Base-by-base conservation (phyloP, 2,329 filamentous ascomycete genomes). In the Penicillium sp. region DNA sequence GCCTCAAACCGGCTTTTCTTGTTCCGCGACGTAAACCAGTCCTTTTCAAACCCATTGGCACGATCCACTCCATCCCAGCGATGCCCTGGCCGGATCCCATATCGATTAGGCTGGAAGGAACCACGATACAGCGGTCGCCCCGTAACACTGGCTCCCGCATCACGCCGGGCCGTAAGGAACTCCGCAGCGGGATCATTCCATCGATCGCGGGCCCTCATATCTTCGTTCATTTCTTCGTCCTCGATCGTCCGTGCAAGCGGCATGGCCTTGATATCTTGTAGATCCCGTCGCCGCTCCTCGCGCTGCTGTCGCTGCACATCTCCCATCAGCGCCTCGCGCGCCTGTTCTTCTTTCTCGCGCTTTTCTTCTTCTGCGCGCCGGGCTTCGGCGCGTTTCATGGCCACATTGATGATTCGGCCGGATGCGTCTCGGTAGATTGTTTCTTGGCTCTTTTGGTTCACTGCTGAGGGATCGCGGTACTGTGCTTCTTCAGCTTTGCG, bases 61-160 rank as follows among this genome's bases (percentile, higher is more conserved):
- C 94, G 83, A 79, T 99, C 94, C 19, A 99, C 94, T 6, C 96
- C 94, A 80, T 99, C 94, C 94, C 94, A 99, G 63, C 91, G 82
- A 78, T 96, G 91, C 0, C 94, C 96, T 0, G 94, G 94, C 60
- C 88, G 83, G 61, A 99, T 97, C 1, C 90, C 91, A 77, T 97
- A 97, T 21, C 94, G 83, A 81, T 99, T 99, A 44, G 94, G 94
- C 69, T 90, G 84, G 55, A 89, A 90, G 0, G 88, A 83, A 0
- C 93, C 94, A 59, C 86, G 79, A 73, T 97, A 99, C 5, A 89
- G 73, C 4, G 89, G 90, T 63, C 83, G 86, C 19, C 81, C 83
- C 8, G 79, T 81, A 42, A 72, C 72, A 68, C 78, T 64, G 82
- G 76, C 75, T 5, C 73, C 78, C 0, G 68, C 66, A 2, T 66